Conservation (phyloP, 1,284 basidiomycete species). For the Ceratobasidium sp. region DNA sequence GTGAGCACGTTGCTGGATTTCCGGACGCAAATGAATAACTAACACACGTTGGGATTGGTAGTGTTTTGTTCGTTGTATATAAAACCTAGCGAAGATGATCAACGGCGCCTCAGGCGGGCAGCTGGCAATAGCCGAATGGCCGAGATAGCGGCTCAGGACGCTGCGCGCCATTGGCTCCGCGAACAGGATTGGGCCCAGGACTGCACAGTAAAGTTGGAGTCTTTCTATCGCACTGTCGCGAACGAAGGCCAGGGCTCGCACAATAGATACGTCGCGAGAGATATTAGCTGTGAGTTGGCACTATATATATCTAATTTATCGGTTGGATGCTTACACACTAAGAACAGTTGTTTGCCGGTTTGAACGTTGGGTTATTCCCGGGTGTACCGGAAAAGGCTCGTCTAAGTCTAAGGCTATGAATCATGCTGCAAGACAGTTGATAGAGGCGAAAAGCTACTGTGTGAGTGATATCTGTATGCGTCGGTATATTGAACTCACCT, state of each 20-base stretch:
- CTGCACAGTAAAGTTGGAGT: neutral
- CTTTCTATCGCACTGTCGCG: neutral
- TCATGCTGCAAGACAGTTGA: slow-evolving; percentile 10
- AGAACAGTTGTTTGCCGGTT: slow-evolving; percentile 2
- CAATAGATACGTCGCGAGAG: neutral
- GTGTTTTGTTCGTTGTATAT: neutral
- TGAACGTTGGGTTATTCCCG: neutral
- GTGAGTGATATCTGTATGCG: slow-evolving; percentile 3
- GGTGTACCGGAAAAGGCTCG: slow-evolving; percentile 1
- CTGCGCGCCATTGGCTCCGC: neutral
- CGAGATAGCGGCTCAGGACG: neutral
- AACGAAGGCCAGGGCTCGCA: neutral
- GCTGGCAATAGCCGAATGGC: neutral
- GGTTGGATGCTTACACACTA: neutral
- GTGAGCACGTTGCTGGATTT: neutral
- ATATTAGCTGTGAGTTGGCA: slow-evolving; percentile 2
- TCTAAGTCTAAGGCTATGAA: neutral
- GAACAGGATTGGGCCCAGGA: neutral
- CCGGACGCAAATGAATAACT: neutral
- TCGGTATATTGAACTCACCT: too few relatives aligned
- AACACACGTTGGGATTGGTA: neutral
- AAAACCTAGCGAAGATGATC: neutral
- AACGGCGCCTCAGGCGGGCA: neutral
- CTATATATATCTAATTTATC: neutral
- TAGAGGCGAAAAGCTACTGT: slow-evolving; percentile 5